Evolutionary conservation across 306 rosid genomes (phyloP).

Genomic region (Castanospermum australe): DNA sequence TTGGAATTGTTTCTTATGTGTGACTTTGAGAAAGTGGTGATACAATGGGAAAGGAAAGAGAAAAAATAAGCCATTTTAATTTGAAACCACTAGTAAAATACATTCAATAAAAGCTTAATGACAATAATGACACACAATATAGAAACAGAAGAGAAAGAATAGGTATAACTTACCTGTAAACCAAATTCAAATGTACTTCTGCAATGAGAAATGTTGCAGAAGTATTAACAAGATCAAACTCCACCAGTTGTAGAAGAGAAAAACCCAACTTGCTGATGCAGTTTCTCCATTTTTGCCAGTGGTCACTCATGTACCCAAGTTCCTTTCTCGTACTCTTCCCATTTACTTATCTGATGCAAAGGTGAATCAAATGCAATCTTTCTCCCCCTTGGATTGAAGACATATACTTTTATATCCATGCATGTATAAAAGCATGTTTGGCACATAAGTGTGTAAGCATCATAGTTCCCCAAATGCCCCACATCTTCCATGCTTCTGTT

Average conservation of each 20-base stretch:
- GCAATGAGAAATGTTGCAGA: not conserved
- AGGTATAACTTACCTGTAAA: not conserved
- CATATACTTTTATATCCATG: not conserved
- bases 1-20: not conserved
- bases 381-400: not conserved
- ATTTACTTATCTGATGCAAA: not conserved
- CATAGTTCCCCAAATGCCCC: not conserved
- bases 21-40: not conserved
- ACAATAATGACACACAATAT: not conserved
- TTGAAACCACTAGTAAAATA: not conserved
- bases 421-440: not conserved
- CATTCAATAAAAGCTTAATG: not conserved
- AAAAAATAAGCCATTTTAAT: not conserved
- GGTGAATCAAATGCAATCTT: not conserved
- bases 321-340: not conserved
- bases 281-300: not conserved
- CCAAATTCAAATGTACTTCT: not conserved
- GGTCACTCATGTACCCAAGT: not conserved
- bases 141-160: not conserved
- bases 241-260: not conserved
- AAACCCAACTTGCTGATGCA: not conserved
- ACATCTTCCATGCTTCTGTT: not conserved
- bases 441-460: not conserved
- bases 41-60: not conserved
- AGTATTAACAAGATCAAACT: not conserved